Conservation (phyloP, 1,284 basidiomycete species). For the Cerrena zonata region DNA sequence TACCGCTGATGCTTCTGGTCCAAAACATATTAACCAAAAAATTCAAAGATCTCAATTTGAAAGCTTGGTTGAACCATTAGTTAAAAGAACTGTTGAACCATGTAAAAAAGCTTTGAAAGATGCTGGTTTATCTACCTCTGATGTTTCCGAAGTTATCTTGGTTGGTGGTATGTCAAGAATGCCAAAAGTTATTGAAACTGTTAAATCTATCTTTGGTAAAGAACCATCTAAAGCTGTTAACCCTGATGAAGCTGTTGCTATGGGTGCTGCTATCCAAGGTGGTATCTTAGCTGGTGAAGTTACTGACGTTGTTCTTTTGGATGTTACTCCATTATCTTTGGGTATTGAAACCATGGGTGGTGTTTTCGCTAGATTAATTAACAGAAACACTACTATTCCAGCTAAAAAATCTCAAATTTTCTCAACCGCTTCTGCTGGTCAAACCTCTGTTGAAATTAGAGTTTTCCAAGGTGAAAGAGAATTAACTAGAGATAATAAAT, state of each 20-base stretch:
- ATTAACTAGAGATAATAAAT: constrained; percentile 96
- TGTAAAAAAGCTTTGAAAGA: constrained; percentile 96
- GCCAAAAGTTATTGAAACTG: constrained; percentile 94
- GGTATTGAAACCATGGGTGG: constrained; percentile 99
- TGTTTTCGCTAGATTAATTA: constrained; percentile 95
- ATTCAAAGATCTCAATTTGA: constrained; percentile 98
- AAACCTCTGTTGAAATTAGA: constrained; percentile 84
- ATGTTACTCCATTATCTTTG: constrained; percentile 89
- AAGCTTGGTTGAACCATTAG: constrained; percentile 99
- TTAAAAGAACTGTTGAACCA: constrained; percentile 97
- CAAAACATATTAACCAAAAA: constrained; percentile 96
- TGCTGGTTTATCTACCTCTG: constrained; percentile 86
- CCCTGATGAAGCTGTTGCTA: constrained; percentile 70
- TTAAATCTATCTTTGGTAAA: constrained; percentile 91
- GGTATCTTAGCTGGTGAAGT: constrained; percentile 89
- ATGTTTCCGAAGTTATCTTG: constrained; percentile 87
- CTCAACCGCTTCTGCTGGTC: constrained; percentile 94
- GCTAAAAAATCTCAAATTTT: constrained; percentile 98
- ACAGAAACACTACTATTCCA: constrained; percentile 95
- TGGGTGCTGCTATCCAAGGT: constrained; percentile 72
- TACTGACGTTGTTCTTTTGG: constrained; percentile 86
- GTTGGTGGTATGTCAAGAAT: constrained; percentile 98
- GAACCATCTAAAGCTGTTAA: constrained; percentile 92
- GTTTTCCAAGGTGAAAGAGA: constrained; percentile 94
- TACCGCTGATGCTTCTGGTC: constrained; percentile 95